Evolutionary conservation across 345 rosid genomes (phyloP).

Genomic region (Lumnitzera racemosa): DNA sequence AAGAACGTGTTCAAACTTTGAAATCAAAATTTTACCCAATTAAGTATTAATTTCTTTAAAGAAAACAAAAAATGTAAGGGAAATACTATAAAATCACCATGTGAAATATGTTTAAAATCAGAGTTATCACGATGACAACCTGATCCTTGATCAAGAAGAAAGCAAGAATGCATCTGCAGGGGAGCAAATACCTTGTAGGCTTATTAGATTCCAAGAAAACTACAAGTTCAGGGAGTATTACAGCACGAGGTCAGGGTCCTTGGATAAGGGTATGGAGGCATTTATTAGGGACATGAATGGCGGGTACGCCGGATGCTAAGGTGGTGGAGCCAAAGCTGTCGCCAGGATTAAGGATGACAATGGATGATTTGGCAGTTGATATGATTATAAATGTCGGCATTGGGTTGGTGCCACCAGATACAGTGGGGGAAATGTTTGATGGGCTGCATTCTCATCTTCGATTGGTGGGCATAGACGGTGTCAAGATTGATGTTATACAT

Average conservation of each 20-base stretch:
- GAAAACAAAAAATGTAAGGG: too few relatives aligned
- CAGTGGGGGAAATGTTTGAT: slow-evolving; percentile 55
- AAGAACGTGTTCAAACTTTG: too few relatives aligned
- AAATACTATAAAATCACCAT: too few relatives aligned
- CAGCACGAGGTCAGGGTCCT: slow-evolving; percentile 14
- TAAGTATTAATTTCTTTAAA: too few relatives aligned
- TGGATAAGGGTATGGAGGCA: slow-evolving; percentile 61
- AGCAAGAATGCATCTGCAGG: slow-evolving; percentile 70
- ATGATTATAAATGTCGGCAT: slow-evolving; percentile 57
- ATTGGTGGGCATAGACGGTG: slow-evolving; percentile 79
- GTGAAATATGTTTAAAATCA: too few relatives aligned
- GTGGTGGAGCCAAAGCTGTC: slow-evolving; percentile 51
- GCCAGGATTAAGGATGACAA: slow-evolving; percentile 60
- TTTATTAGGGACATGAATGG: slow-evolving; percentile 71
- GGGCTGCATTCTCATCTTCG: slow-evolving; percentile 77
- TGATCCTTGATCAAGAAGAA: slow-evolving; percentile 45
- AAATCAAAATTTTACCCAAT: too few relatives aligned
- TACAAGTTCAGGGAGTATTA: slow-evolving; percentile 72
- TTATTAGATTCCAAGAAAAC: slow-evolving; percentile 71
- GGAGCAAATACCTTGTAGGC: slow-evolving; percentile 94
- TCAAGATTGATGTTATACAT: slow-evolving; percentile 94
- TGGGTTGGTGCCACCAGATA: slow-evolving; percentile 70
- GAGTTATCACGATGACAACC: slow-evolving; percentile 72
- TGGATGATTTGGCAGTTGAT: slow-evolving; percentile 61
- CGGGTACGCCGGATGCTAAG: slow-evolving; percentile 42